Evolutionary conservation across 2,329 filamentous ascomycete genomes (phyloP).

Genomic region (Echinosphaeria canescens): DNA sequence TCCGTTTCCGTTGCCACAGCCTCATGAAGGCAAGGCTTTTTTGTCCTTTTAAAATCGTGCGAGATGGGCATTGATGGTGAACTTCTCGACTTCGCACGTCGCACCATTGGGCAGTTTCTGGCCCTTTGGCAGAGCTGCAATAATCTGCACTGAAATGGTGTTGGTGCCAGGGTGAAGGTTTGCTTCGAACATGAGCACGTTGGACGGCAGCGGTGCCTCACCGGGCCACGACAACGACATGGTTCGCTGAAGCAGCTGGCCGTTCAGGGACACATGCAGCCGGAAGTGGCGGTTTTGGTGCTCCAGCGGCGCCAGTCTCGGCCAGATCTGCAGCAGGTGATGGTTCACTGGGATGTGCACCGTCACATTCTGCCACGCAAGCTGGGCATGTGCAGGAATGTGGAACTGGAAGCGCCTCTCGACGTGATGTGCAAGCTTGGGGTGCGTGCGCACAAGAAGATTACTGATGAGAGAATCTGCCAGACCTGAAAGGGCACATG

Average conservation of each 20-base stretch:
- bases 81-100: slow-evolving; percentile 56
- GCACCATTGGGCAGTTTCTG: slow-evolving; percentile 32
- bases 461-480: slow-evolving; percentile 44
- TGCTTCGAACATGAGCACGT: slow-evolving; percentile 54
- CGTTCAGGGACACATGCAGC: slow-evolving; percentile 53
- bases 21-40: no score
- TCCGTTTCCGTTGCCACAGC: no score
- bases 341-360: slow-evolving; percentile 46
- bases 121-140: slow-evolving; percentile 43
- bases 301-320: slow-evolving; percentile 41
- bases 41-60: no score
- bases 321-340: slow-evolving; percentile 48
- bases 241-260: slow-evolving; percentile 30
- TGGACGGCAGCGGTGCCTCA: slow-evolving; percentile 28
- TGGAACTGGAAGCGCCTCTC: slow-evolving; percentile 39
- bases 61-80: slow-evolving; percentile 56
- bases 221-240: slow-evolving; percentile 23
- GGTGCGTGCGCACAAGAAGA: slow-evolving; percentile 45
- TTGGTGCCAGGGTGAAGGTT: slow-evolving; percentile 53
- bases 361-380: slow-evolving; percentile 51
- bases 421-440: slow-evolving; percentile 27
- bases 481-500: slow-evolving; percentile 17
- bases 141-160: slow-evolving; percentile 55
- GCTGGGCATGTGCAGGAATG: slow-evolving; percentile 40
- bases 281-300: slow-evolving; percentile 46